These are phyloP conservation scores for Eremothecium sinecaudum DNA, from an alignment of 1,139 yeast genomes.

Conservation along the genomic window DNA sequence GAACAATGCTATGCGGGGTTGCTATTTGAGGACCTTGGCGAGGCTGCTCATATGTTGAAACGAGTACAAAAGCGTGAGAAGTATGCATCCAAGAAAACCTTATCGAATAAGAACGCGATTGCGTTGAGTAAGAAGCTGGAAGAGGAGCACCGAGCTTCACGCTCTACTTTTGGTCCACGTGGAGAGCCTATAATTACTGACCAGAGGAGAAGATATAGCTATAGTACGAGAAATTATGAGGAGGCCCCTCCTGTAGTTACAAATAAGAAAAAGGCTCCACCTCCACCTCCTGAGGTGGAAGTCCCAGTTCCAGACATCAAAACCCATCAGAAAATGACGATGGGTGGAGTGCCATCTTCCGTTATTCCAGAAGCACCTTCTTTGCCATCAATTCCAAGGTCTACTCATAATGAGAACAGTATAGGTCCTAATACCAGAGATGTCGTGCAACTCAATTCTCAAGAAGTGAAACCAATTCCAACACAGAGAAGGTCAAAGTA, in stretches of 20 bases:
- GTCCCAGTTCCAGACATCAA: constrained; percentile 8
- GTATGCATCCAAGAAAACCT: constrained; percentile 78
- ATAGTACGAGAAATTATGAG: constrained; percentile 15
- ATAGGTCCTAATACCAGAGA: no score
- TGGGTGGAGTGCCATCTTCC: no score
- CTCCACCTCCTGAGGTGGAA: constrained; percentile 40
- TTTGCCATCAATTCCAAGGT: no score
- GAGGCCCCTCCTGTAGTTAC: constrained; percentile 20
- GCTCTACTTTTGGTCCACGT: constrained; percentile 56
- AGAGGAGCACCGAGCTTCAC: constrained; percentile 31
- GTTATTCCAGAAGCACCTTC: no score
- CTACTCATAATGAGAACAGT: no score
- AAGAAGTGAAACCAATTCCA: no score
- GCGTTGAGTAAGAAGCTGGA: constrained; percentile 51
- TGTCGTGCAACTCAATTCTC: no score
- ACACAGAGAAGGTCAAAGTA: constrained; percentile 4
- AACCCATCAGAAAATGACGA: no score
- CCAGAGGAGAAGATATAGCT: constrained; percentile 30
- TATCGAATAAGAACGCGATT: constrained; percentile 77
- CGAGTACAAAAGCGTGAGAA: constrained; percentile 67
- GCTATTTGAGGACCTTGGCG: constrained; percentile 78
- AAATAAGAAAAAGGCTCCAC: constrained; percentile 39
- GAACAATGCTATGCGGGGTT: constrained; percentile 88
- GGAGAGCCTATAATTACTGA: constrained; percentile 39
- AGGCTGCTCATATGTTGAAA: constrained; percentile 77